A percentile compares a stretch with the other conserved stretches of the same genome.
These are phyloP conservation scores for Sisymbrium irio DNA, from an alignment of 345 rosid genomes.

Conservation along the genomic window DNA sequence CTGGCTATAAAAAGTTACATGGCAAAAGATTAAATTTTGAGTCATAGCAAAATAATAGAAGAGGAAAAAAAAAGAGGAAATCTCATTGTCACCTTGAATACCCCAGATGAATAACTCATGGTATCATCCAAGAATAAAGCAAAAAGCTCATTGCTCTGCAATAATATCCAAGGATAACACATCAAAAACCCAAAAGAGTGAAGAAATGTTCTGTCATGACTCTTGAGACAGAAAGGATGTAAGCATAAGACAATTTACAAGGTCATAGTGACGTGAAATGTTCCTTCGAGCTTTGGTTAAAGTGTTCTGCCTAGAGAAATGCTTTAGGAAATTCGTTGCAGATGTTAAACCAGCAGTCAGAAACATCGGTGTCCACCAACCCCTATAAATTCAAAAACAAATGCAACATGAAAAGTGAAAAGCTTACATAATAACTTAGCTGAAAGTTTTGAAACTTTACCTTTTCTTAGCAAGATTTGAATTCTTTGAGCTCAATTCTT, in stretches of 20 bases:
- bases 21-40: neutral
- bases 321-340: constrained; percentile 62
- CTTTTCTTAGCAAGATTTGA: constrained; percentile 53
- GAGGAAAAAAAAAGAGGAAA: neutral
- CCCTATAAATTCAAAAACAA: constrained; percentile 40
- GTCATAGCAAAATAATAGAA: neutral
- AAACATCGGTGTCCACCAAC: constrained; percentile 90
- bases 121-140: constrained; percentile 78
- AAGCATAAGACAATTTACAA: constrained; percentile 44
- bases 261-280: constrained; percentile 82
- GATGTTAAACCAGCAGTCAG: constrained; percentile 68
- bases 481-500: constrained; percentile 41
- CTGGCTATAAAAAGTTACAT: constrained; percentile 32
- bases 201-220: neutral
- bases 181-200: neutral
- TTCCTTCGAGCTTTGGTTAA: constrained; percentile 89
- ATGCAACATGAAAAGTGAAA: neutral
- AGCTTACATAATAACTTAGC: neutral
- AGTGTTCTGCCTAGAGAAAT: constrained; percentile 62
- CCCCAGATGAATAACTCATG: constrained; percentile 73
- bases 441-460: constrained; percentile 25
- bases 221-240: neutral
- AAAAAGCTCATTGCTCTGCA: constrained; percentile 75
- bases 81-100: constrained; percentile 57
- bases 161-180: neutral